phyloP scores from a whole-genome alignment of 768 basidiomycete species.

The Trametes cinnabarina region DNA sequence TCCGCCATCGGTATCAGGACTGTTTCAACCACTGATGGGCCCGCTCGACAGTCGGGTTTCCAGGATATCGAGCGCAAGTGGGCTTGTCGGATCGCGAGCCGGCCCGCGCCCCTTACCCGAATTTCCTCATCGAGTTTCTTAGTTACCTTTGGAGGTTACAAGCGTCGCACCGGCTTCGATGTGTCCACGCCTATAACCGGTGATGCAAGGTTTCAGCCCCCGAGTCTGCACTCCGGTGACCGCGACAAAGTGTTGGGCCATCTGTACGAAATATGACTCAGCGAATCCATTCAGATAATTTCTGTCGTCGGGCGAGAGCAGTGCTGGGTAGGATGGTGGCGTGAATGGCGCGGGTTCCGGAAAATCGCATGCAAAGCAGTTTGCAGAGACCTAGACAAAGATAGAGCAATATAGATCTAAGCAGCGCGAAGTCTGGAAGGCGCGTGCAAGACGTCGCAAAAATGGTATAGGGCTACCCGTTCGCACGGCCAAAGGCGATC shows the following conservation, averaged over 20 bases:
- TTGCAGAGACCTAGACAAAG: slow-evolving; percentile 1
- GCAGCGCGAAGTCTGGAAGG: not conserved
- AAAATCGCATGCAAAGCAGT: slow-evolving; percentile 2
- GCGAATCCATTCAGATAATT: too few species aligned
- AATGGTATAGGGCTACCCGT: not conserved
- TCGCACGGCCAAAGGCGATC: slow-evolving; percentile 9
- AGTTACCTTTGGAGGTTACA: slow-evolving; percentile 6
- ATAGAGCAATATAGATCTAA: slow-evolving; percentile 13
- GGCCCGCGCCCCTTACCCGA: not conserved
- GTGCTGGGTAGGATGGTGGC: not conserved
- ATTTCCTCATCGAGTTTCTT: slow-evolving; percentile 14
- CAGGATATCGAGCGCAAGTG: too few species aligned
- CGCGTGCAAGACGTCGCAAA: not conserved
- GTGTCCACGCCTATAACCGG: not conserved
- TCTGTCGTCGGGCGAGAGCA: too few species aligned
- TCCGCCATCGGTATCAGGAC: too few species aligned
- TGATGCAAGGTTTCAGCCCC: not conserved
- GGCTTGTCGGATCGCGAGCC: too few species aligned
- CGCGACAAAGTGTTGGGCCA: not conserved
- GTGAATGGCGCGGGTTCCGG: slow-evolving; percentile 1
- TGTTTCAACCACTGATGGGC: too few species aligned
- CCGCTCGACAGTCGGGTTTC: too few species aligned
- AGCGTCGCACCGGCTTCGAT: not conserved
- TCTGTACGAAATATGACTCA: not conserved
- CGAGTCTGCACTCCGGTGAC: not conserved